Conservation (phyloP, 306 rosid genomes). For the Dalbergia oliveri region DNA sequence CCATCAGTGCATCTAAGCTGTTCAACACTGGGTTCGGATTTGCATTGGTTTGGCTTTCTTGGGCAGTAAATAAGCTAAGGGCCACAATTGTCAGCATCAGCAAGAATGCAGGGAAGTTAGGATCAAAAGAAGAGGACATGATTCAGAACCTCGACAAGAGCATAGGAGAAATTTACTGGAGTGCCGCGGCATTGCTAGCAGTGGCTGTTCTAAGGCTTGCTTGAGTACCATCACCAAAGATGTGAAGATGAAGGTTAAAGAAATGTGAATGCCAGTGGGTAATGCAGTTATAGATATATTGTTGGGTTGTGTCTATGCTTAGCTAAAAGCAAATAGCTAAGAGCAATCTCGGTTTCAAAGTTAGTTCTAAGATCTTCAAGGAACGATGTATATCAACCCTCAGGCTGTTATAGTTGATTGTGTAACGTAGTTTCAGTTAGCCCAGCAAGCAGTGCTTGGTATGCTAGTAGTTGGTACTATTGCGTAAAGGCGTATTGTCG, state of each 20-base stretch:
- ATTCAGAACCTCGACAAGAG: slow-evolving; percentile 66
- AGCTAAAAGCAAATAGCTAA: neutral
- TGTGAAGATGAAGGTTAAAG: slow-evolving; percentile 12
- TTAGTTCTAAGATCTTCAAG: slow-evolving; percentile 30
- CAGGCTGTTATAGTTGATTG: neutral
- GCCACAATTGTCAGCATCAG: slow-evolving; percentile 58
- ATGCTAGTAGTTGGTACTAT: neutral
- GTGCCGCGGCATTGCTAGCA: slow-evolving; percentile 73
- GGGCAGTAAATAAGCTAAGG: slow-evolving; percentile 74
- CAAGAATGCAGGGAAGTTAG: slow-evolving; percentile 65
- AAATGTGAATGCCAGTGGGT: slow-evolving; percentile 43
- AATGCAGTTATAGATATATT: slow-evolving; percentile 35
- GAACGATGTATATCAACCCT: neutral
- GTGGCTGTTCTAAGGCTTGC: slow-evolving; percentile 70
- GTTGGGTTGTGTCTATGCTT: slow-evolving; percentile 18
- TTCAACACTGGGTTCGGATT: slow-evolving; percentile 69
- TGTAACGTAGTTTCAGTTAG: neutral
- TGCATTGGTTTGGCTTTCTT: slow-evolving; percentile 86
- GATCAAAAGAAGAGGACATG: slow-evolving; percentile 69
- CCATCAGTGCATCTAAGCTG: slow-evolving; percentile 66
- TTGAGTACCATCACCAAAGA: slow-evolving; percentile 53
- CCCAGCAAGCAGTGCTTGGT: slow-evolving; percentile 9
- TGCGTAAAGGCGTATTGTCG: neutral
- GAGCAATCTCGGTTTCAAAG: neutral
- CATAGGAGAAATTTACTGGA: slow-evolving; percentile 63